Conservation (phyloP, 164 flowering plant species). For the Euptelea pleiosperma region DNA sequence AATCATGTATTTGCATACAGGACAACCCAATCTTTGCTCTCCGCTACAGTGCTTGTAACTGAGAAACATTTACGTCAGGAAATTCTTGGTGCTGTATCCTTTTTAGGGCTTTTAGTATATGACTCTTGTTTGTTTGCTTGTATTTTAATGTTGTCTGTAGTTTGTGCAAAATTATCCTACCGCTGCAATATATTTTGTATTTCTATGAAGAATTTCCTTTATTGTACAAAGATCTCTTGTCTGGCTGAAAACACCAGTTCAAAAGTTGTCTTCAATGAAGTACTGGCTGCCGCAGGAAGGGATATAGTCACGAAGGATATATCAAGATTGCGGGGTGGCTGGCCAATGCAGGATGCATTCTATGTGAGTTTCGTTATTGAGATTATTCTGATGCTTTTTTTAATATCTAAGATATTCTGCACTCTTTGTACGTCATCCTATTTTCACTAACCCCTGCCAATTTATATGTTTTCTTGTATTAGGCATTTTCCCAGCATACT, state of each 20-base stretch:
- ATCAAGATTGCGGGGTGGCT: slow-evolving; percentile 91
- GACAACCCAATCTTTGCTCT: slow-evolving; percentile 84
- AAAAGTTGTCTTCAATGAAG: slow-evolving; percentile 76
- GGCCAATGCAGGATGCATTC: slow-evolving; percentile 97
- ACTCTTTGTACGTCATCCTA: background rate
- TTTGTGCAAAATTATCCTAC: too few species aligned
- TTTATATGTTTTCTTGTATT: slow-evolving; percentile 9
- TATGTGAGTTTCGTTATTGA: slow-evolving; percentile 49
- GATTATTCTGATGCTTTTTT: background rate
- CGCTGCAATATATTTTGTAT: background rate
- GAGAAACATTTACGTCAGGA: slow-evolving; percentile 90
- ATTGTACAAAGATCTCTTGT: slow-evolving; percentile 59
- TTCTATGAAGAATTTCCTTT: slow-evolving; percentile 29
- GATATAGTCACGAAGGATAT: slow-evolving; percentile 88
- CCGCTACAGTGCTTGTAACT: slow-evolving; percentile 63
- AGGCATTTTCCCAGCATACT: slow-evolving; percentile 92
- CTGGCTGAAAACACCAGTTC: slow-evolving; percentile 82
- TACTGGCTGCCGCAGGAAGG: slow-evolving; percentile 75
- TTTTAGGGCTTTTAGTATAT: slow-evolving; percentile 6
- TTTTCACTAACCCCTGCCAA: background rate
- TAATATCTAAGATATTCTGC: background rate
- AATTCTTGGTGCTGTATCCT: slow-evolving; percentile 90
- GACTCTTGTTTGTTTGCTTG: background rate
- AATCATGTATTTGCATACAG: slow-evolving; percentile 36
- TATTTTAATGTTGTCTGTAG: background rate